Evolutionary conservation across 768 basidiomycete species (phyloP).

Genomic region (Pleurotus pulmonarius): DNA sequence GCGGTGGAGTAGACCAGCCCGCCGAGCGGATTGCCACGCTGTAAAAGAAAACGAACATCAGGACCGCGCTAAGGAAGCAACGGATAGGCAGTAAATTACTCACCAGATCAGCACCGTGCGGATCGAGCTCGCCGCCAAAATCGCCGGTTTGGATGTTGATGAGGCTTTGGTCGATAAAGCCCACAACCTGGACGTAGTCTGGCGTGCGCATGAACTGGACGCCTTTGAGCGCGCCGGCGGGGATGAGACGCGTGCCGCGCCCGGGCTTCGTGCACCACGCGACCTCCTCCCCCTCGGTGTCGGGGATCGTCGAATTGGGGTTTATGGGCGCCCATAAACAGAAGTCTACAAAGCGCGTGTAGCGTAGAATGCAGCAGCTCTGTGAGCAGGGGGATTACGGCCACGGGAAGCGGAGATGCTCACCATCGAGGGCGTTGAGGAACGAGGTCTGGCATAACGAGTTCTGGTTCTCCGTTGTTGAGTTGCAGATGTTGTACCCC

Average conservation of each 20-base stretch:
- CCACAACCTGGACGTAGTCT: constrained; percentile 65
- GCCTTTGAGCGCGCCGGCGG: constrained; percentile 59
- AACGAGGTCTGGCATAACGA: constrained; percentile 58
- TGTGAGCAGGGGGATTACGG: neutral
- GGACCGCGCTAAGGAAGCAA: constrained; percentile 9
- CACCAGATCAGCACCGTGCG: constrained; percentile 55
- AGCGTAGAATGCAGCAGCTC: neutral
- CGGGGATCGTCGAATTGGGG: constrained; percentile 50
- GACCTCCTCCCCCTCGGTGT: constrained; percentile 66
- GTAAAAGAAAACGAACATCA: constrained; percentile 18
- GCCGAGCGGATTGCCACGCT: constrained; percentile 43
- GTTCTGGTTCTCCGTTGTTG: constrained; percentile 48
- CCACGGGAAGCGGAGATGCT: neutral
- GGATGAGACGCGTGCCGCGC: constrained; percentile 71
- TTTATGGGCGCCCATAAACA: constrained; percentile 62
- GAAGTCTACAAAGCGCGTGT: constrained; percentile 42
- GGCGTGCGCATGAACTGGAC: constrained; percentile 67
- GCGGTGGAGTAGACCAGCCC: constrained; percentile 66
- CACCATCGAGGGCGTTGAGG: constrained; percentile 49
- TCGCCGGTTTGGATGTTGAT: constrained; percentile 58
- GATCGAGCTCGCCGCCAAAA: constrained; percentile 67
- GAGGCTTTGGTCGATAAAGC: constrained; percentile 66
- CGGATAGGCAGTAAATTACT: constrained; percentile 5
- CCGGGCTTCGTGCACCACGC: constrained; percentile 76
- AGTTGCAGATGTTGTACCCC: constrained; percentile 62